These are phyloP conservation scores for Xanthoceras sorbifolium DNA, from an alignment of 345 rosid species.

Conservation along the genomic window DNA sequence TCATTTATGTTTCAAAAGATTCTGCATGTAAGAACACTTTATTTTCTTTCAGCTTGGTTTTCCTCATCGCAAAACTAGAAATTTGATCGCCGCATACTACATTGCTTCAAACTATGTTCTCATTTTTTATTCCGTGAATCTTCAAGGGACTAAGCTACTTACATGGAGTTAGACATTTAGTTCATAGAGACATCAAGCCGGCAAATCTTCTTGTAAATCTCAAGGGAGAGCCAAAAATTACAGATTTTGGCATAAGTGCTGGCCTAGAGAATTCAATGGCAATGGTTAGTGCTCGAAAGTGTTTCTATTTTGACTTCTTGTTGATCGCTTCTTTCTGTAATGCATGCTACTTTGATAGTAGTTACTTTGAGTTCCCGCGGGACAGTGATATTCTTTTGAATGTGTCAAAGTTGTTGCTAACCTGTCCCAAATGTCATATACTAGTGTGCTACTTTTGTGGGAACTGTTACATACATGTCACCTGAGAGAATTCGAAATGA, in stretches of 20 bases:
- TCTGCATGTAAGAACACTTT: conserved; percentile 53
- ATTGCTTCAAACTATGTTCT: conserved; percentile 16
- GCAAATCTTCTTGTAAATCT: conserved; percentile 94
- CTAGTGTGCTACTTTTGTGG: conserved; percentile 97
- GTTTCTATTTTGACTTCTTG: conserved; percentile 7
- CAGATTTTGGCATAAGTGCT: conserved; percentile 97
- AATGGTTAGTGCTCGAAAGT: conserved; percentile 59
- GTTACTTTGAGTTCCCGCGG: neutral
- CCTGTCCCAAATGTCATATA: conserved; percentile 27
- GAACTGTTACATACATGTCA: conserved; percentile 99
- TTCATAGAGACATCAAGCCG: conserved; percentile 97
- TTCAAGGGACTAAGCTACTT: conserved; percentile 83
- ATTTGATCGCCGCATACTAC: conserved; percentile 8
- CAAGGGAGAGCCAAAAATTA: conserved; percentile 94
- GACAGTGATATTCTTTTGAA: conserved; percentile 10
- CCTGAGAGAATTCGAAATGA: conserved; percentile 89
- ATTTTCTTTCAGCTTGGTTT: conserved; percentile 9
- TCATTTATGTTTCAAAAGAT: conserved; percentile 87
- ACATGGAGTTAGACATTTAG: conserved; percentile 87
- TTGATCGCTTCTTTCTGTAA: neutral
- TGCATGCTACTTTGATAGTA: conserved; percentile 6
- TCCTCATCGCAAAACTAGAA: conserved; percentile 11
- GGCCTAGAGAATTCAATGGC: conserved; percentile 95
- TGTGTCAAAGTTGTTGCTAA: conserved; percentile 24
- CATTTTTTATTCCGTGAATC: conserved; percentile 10